Conservation (phyloP, 2,329 filamentous ascomycete genomes). For the Fusarium sp. region DNA sequence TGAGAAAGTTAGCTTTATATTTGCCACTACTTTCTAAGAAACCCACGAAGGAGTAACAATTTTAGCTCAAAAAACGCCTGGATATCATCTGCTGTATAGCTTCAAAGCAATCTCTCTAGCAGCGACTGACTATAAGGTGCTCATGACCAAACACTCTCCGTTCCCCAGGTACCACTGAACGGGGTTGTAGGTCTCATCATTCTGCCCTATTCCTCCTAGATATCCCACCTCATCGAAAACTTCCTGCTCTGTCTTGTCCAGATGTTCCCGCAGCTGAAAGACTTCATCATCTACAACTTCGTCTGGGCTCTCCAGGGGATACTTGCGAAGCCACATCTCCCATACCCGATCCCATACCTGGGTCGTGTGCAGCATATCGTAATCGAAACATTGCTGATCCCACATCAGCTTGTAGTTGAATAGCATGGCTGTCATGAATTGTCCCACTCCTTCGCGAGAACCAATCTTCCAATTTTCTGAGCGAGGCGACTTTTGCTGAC, state of each 20-base stretch:
- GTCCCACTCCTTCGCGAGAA: constrained; percentile 14
- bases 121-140: background rate
- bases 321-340: constrained; percentile 48
- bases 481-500: constrained; percentile 37
- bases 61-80: background rate
- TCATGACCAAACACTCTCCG: background rate
- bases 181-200: constrained; percentile 18
- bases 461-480: constrained; percentile 39
- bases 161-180: background rate
- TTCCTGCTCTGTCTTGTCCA: constrained; percentile 35
- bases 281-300: constrained; percentile 7
- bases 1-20: background rate
- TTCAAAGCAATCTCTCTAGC: background rate
- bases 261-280: constrained; percentile 33
- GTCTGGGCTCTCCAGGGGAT: constrained; percentile 20
- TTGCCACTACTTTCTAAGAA: background rate
- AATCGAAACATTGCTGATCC: constrained; percentile 28
- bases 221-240: constrained; percentile 44
- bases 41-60: background rate
- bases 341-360: constrained; percentile 44
- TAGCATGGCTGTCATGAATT: constrained; percentile 44
- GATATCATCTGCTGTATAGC: background rate
- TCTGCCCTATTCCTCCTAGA: constrained; percentile 44
- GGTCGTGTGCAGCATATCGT: constrained; percentile 2
- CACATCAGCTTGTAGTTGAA: constrained; percentile 42